phyloP scores from a whole-genome alignment of 2,329 filamentous ascomycete genomes.

The Pseudocercospora fuligena region DNA sequence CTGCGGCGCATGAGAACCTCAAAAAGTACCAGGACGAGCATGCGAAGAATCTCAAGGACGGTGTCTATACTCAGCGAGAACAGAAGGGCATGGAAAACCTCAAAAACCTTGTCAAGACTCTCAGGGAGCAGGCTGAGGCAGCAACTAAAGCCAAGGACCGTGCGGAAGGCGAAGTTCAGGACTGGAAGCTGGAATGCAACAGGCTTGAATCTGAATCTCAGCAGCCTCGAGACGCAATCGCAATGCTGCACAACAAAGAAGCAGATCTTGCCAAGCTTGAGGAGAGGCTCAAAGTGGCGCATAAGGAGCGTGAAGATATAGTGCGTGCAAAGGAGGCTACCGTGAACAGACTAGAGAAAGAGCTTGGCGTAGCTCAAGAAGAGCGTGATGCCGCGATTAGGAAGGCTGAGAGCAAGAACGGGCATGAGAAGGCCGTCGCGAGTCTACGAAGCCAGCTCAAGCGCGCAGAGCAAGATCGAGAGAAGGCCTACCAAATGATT shows the following conservation, averaged over 20 bases:
- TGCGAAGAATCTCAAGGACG: conserved; percentile 53
- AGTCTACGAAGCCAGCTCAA: conserved; percentile 39
- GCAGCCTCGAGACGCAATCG: conserved; percentile 27
- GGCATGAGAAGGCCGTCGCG: conserved; percentile 36
- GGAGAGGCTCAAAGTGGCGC: conserved; percentile 39
- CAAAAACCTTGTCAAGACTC: conserved; percentile 59
- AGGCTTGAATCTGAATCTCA: conserved; percentile 37
- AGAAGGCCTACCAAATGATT: conserved; percentile 43
- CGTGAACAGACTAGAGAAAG: conserved; percentile 3
- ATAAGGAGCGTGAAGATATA: conserved; percentile 33
- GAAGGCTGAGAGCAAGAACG: conserved; percentile 33
- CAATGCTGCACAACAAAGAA: conserved; percentile 27
- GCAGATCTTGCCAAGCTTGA: conserved; percentile 29
- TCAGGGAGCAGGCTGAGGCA: conserved; percentile 60
- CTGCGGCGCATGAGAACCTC: conserved; percentile 37
- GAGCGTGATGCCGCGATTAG: conserved; percentile 37
- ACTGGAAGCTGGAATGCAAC: conserved; percentile 36
- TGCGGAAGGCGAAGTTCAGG: conserved; percentile 51
- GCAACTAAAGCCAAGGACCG: conserved; percentile 59
- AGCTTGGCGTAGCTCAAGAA: conserved; percentile 6
- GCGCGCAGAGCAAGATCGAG: conserved; percentile 38
- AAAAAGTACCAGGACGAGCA: conserved; percentile 49
- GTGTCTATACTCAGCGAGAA: conserved; percentile 53
- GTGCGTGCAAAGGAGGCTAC: conserved; percentile 13
- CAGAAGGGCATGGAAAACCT: conserved; percentile 60